A percentile compares a stretch with the other conserved stretches of the same genome.
These are phyloP conservation scores for Sclerotinia glacialis DNA, from an alignment of 2,329 filamentous ascomycete species.

Conservation along the genomic window DNA sequence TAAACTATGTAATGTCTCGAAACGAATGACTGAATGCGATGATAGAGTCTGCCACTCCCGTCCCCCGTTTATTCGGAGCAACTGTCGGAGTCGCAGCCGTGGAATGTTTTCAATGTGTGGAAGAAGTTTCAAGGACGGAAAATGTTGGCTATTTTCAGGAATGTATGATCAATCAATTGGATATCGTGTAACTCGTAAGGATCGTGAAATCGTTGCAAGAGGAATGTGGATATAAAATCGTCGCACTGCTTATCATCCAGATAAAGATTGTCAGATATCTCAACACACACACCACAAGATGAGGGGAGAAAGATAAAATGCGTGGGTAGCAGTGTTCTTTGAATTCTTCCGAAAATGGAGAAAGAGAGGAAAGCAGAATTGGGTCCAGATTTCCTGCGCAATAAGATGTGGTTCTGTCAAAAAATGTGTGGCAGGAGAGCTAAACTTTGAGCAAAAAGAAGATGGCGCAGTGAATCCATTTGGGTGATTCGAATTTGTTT, in stretches of 20 bases:
- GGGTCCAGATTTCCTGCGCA: slow-evolving; percentile 18
- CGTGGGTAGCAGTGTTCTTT: slow-evolving; percentile 17
- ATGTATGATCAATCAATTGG: not conserved
- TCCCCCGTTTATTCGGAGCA: slow-evolving; percentile 37
- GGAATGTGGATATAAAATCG: slow-evolving; percentile 19
- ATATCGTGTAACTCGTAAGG: not conserved
- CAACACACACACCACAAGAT: not conserved
- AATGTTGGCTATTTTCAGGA: slow-evolving; percentile 26
- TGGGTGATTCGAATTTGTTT: slow-evolving; percentile 13
- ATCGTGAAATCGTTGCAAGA: slow-evolving; percentile 8
- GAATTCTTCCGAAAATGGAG: slow-evolving; percentile 10
- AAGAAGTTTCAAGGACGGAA: slow-evolving; percentile 25
- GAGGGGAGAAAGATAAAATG: slow-evolving; percentile 12
- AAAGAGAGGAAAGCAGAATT: not conserved
- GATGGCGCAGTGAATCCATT: slow-evolving; percentile 20
- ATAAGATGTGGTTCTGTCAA: slow-evolving; percentile 10
- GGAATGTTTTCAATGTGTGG: slow-evolving; percentile 34
- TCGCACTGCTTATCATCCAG: slow-evolving; percentile 18
- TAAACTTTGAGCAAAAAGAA: slow-evolving; percentile 19
- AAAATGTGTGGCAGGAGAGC: slow-evolving; percentile 22
- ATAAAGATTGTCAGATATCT: slow-evolving; percentile 21
- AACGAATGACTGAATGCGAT: slow-evolving; percentile 10
- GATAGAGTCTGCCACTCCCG: slow-evolving; percentile 37
- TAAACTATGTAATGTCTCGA: slow-evolving; percentile 25
- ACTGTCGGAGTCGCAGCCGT: slow-evolving; percentile 38